Percentiles rank a stretch among this genome's conserved stretches.
These are phyloP conservation scores for Dipteronia dyeriana DNA, from an alignment of 345 rosid genomes.

Conservation along the genomic window DNA sequence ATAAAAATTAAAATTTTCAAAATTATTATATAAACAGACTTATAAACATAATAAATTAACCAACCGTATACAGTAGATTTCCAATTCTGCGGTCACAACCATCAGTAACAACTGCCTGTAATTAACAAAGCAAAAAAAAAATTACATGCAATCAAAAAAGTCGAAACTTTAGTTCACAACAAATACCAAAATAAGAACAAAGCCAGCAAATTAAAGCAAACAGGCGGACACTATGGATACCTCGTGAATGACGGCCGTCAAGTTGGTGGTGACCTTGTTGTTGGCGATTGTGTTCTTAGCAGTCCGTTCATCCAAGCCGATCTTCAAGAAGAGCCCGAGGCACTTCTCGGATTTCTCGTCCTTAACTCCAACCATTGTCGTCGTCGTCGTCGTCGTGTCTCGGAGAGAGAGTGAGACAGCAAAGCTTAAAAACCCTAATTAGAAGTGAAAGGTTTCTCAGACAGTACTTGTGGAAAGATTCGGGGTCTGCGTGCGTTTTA, in stretches of 20 bases:
- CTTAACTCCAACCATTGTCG: slow-evolving; percentile 40
- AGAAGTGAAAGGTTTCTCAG: not conserved
- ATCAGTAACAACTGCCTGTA: slow-evolving; percentile 78
- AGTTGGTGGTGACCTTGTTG: slow-evolving; percentile 80
- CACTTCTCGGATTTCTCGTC: slow-evolving; percentile 40
- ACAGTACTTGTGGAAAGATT: not conserved
- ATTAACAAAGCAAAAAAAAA: slow-evolving; percentile 13
- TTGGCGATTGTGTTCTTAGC: slow-evolving; percentile 81
- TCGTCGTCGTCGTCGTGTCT: not conserved
- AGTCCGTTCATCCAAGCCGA: slow-evolving; percentile 81
- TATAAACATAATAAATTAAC: not conserved
- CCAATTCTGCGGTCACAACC: slow-evolving; percentile 84
- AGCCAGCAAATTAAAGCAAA: too few relatives aligned
- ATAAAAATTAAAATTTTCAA: not conserved
- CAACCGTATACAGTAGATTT: slow-evolving; percentile 81
- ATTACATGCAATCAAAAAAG: slow-evolving; percentile 6
- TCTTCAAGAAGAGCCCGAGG: slow-evolving; percentile 71
- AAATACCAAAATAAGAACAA: not conserved
- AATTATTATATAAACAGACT: not conserved
- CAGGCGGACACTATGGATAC: slow-evolving; percentile 27
- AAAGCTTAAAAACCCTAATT: not conserved
- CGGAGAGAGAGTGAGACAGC: not conserved
- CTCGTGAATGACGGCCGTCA: slow-evolving; percentile 82
- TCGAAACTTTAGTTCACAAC: not conserved
- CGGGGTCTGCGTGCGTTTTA: not conserved